phyloP scores from a whole-genome alignment of 1,139 yeast genomes.

The Yamadazyma diospyri region DNA sequence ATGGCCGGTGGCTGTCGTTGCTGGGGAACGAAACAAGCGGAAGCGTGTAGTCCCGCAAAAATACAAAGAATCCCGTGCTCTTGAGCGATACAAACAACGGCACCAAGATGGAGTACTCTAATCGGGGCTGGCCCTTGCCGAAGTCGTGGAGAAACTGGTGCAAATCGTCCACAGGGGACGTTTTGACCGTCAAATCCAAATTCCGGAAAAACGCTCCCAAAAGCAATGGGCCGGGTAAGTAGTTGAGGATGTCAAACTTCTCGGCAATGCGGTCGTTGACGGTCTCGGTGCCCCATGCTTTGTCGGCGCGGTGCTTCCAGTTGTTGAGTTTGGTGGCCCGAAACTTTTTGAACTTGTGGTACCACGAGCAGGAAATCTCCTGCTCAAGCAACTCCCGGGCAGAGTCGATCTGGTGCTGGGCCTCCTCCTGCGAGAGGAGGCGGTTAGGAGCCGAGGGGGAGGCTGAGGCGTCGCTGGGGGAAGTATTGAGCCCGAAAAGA shows the following conservation, averaged over 20 bases:
- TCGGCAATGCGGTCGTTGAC: conserved; percentile 27
- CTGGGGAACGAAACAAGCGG: conserved; percentile 43
- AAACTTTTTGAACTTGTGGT: conserved; percentile 32
- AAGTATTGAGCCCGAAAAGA: background rate
- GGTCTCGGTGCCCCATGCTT: conserved; percentile 36
- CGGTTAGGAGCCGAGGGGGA: background rate
- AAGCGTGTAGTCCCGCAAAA: conserved; percentile 38
- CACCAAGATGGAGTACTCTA: conserved; percentile 36
- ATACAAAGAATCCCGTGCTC: conserved; percentile 29
- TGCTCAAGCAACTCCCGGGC: conserved; percentile 36
- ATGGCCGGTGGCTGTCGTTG: conserved; percentile 23
- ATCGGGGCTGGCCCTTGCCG: conserved; percentile 42
- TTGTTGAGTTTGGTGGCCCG: conserved; percentile 20
- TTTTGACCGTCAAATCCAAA: conserved; percentile 26
- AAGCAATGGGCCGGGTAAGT: conserved; percentile 34
- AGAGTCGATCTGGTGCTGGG: conserved; percentile 24
- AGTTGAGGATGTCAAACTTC: conserved; percentile 35
- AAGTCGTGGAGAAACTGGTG: conserved; percentile 34
- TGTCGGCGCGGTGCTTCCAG: conserved; percentile 25
- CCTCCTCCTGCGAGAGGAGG: conserved; percentile 20
- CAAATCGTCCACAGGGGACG: conserved; percentile 28
- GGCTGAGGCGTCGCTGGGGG: no score
- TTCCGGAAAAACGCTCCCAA: conserved; percentile 29
- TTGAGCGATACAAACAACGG: conserved; percentile 33
- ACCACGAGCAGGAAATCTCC: conserved; percentile 73